Percentiles rank a stretch among this genome's conserved stretches.
phyloP scores from a whole-genome alignment of 805 yeast genomes.

The Yamadazyma kitorensis region DNA sequence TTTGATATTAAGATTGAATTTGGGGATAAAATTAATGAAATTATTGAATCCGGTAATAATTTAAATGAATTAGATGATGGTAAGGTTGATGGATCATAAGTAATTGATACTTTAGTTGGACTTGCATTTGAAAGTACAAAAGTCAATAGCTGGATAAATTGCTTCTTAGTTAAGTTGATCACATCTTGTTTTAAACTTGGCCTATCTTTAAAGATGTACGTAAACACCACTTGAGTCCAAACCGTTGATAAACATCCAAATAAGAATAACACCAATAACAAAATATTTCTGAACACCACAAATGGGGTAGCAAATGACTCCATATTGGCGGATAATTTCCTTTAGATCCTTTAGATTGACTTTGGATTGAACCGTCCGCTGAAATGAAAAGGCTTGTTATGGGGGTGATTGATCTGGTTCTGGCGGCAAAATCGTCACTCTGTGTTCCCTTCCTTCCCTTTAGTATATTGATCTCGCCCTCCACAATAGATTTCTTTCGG shows the following conservation, averaged over 20 bases:
- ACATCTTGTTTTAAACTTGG: slow-evolving; percentile 37
- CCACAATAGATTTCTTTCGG: no score
- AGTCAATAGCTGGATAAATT: slow-evolving; percentile 54
- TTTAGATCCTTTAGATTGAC: no score
- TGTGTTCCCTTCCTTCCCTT: no score
- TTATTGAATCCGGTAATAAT: slow-evolving; percentile 25
- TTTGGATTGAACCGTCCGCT: no score
- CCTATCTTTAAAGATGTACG: slow-evolving; percentile 23
- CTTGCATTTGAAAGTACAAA: slow-evolving; percentile 49
- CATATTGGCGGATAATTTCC: no score
- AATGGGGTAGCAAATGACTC: slow-evolving; percentile 1
- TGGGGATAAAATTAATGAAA: slow-evolving; percentile 34
- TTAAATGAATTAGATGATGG: slow-evolving; percentile 21
- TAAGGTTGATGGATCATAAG: slow-evolving; percentile 38
- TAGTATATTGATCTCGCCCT: no score
- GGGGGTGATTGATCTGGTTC: no score
- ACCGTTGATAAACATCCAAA: slow-evolving; percentile 10
- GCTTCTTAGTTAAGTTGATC: slow-evolving; percentile 53
- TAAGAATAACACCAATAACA: slow-evolving; percentile 6
- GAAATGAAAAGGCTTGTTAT: no score
- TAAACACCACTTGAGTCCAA: slow-evolving; percentile 9
- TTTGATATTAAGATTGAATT: slow-evolving; percentile 74
- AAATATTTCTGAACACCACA: slow-evolving; percentile 2
- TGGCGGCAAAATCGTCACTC: no score
- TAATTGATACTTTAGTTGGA: slow-evolving; percentile 51